phyloP scores from a whole-genome alignment of 169 alveolate genomes.

The Theileria luwenshuni region DNA sequence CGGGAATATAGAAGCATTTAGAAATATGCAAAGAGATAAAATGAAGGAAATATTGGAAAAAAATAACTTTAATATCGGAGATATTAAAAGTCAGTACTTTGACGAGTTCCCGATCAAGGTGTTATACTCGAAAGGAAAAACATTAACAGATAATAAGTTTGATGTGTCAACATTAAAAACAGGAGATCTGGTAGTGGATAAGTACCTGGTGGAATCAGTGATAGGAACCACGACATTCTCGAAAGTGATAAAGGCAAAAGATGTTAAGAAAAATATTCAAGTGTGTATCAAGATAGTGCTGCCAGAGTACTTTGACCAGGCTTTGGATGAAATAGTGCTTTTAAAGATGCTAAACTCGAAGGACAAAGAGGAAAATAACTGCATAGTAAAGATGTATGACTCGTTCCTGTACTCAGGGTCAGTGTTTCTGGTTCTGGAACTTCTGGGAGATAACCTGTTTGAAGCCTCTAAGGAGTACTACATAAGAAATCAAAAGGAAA shows the following conservation, averaged over 20 bases:
- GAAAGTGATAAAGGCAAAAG: constrained; percentile 40
- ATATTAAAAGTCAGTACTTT: constrained; percentile 9
- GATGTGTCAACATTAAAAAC: constrained; percentile 38
- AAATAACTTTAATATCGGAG: not conserved
- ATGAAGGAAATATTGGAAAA: constrained; percentile 22
- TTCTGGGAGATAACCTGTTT: constrained; percentile 58
- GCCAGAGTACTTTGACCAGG: constrained; percentile 61
- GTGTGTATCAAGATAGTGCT: constrained; percentile 54
- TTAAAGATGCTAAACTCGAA: constrained; percentile 40
- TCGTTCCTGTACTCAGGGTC: constrained; percentile 57
- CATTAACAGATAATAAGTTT: constrained; percentile 44
- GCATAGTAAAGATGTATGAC: constrained; percentile 48
- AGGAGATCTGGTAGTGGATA: constrained; percentile 41
- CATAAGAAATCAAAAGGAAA: not conserved
- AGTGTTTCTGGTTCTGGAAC: constrained; percentile 51
- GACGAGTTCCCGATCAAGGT: constrained; percentile 52
- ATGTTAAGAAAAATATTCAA: constrained; percentile 5
- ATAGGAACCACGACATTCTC: constrained; percentile 59
- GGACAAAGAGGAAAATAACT: constrained; percentile 4
- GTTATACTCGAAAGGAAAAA: constrained; percentile 36
- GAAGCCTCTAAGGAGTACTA: constrained; percentile 51
- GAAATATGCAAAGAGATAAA: constrained; percentile 31
- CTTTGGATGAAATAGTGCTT: constrained; percentile 59
- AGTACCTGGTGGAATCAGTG: constrained; percentile 26
- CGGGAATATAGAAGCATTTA: constrained; percentile 59